Percentiles rank a stretch among this genome's conserved stretches.
Evolutionary conservation across 2,329 filamentous ascomycete species (phyloP).

Genomic region (Thielaviopsis ethacetica): DNA sequence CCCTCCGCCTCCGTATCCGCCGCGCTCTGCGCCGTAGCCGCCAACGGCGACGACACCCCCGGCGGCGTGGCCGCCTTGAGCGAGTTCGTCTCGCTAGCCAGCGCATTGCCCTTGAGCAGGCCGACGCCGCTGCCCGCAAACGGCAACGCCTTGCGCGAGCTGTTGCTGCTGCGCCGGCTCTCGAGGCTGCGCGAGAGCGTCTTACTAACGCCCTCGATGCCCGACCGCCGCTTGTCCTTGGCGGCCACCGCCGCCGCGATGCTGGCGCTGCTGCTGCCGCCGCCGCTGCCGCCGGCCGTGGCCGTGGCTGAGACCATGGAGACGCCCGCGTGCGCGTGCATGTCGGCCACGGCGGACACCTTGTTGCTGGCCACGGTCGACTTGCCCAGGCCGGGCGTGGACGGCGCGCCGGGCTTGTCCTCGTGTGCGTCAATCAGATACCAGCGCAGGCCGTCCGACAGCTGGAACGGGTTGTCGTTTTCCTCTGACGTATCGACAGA

Average conservation of each 20-base stretch:
- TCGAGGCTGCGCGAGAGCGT: slow-evolving; percentile 78
- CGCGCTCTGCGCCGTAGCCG: background rate
- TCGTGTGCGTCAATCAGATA: slow-evolving; percentile 88
- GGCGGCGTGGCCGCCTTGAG: slow-evolving; percentile 26
- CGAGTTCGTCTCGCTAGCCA: slow-evolving; percentile 43
- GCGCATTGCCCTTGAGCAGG: slow-evolving; percentile 31
- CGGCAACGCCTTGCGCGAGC: slow-evolving; percentile 59
- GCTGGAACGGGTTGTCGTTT: slow-evolving; percentile 91
- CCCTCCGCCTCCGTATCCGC: background rate
- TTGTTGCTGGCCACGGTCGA: slow-evolving; percentile 79
- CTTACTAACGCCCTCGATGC: slow-evolving; percentile 58
- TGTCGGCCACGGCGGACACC: slow-evolving; percentile 70
- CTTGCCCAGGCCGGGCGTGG: slow-evolving; percentile 83
- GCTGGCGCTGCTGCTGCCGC: background rate
- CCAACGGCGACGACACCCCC: slow-evolving; percentile 6
- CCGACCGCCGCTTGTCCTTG: slow-evolving; percentile 30
- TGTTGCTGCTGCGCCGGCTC: slow-evolving; percentile 75
- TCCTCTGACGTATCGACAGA: slow-evolving; percentile 43
- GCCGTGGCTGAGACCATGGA: background rate
- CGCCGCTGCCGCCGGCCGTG: background rate
- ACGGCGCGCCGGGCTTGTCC: slow-evolving; percentile 79
- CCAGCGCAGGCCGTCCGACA: slow-evolving; percentile 90
- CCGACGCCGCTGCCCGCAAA: slow-evolving; percentile 29
- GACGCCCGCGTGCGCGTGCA: slow-evolving; percentile 31
- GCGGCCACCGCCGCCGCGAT: slow-evolving; percentile 8